Evolutionary conservation across 768 basidiomycete species (phyloP).

Genomic region (Amanita pseudoporphyria): DNA sequence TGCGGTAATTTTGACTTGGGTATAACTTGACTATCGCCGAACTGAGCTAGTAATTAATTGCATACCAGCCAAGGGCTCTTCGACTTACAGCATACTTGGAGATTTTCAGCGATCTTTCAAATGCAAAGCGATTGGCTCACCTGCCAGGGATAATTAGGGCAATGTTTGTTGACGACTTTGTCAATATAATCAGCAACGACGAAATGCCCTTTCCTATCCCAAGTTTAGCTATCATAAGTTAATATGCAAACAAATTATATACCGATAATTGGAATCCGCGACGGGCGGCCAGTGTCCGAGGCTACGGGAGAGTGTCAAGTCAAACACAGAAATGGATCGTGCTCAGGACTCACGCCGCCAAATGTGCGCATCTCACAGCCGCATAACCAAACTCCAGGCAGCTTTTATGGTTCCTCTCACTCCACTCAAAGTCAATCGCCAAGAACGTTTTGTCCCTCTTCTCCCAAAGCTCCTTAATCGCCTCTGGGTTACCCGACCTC

Average conservation of each 20-base stretch:
- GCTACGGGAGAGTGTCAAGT: conserved; percentile 23
- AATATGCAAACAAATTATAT: conserved; percentile 10
- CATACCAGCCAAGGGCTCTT: not conserved
- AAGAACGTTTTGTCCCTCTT: conserved; percentile 65
- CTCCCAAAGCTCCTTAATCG: conserved; percentile 61
- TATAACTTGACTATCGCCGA: conserved; percentile 66
- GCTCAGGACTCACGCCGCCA: conserved; percentile 47
- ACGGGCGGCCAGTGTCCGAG: conserved; percentile 68
- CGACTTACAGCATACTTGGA: conserved; percentile 54
- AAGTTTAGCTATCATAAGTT: conserved; percentile 7
- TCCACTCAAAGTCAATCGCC: conserved; percentile 67
- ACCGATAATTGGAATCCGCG: conserved; percentile 74
- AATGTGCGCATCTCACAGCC: conserved; percentile 61
- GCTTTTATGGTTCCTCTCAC: conserved; percentile 58
- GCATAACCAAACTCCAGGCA: conserved; percentile 81
- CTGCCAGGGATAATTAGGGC: conserved; percentile 64
- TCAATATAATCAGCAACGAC: conserved; percentile 63
- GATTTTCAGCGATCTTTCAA: not conserved
- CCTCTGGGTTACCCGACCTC: conserved; percentile 53
- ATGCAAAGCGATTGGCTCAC: conserved; percentile 29
- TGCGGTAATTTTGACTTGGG: conserved; percentile 60
- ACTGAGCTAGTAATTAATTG: conserved; percentile 32
- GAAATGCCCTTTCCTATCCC: conserved; percentile 59
- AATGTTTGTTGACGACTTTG: conserved; percentile 50
- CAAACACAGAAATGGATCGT: not conserved